Conservation (phyloP, 148 eudicot genomes). For the Nyssa sinensis region DNA sequence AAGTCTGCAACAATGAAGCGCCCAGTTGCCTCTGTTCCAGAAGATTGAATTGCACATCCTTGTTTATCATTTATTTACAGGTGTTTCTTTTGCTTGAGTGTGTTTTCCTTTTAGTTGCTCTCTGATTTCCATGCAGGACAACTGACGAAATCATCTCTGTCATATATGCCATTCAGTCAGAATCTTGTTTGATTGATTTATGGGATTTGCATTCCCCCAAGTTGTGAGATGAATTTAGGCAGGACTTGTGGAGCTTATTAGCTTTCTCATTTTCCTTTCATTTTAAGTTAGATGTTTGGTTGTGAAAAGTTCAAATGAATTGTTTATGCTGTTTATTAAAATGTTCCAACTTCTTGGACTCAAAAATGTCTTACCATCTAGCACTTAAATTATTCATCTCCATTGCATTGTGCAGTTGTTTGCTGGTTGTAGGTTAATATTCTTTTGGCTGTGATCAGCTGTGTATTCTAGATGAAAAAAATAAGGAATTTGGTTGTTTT, state of each 20-base stretch:
- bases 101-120: not conserved
- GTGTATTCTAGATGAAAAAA: too few relatives aligned
- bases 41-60: slow-evolving; percentile 26
- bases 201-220: not conserved
- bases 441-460: too few relatives aligned
- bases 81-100: not conserved
- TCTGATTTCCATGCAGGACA: not conserved
- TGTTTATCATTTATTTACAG: not conserved
- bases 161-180: not conserved
- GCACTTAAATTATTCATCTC: too few relatives aligned
- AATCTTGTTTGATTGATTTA: not conserved
- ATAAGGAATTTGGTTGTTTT: too few relatives aligned
- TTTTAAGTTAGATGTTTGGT: not conserved
- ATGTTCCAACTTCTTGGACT: too few relatives aligned
- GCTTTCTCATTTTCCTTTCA: too few relatives aligned
- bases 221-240: not conserved
- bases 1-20: slow-evolving; percentile 70
- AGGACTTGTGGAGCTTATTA: not conserved
- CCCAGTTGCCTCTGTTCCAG: slow-evolving; percentile 44
- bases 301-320: not conserved
- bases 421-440: too few relatives aligned
- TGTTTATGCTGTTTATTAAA: not conserved
- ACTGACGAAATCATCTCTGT: not conserved
- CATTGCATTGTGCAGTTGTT: too few relatives aligned
- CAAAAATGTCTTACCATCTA: too few relatives aligned